Base-by-base conservation (phyloP, 2,329 filamentous ascomycete species). In the Amphichorda felina region DNA sequence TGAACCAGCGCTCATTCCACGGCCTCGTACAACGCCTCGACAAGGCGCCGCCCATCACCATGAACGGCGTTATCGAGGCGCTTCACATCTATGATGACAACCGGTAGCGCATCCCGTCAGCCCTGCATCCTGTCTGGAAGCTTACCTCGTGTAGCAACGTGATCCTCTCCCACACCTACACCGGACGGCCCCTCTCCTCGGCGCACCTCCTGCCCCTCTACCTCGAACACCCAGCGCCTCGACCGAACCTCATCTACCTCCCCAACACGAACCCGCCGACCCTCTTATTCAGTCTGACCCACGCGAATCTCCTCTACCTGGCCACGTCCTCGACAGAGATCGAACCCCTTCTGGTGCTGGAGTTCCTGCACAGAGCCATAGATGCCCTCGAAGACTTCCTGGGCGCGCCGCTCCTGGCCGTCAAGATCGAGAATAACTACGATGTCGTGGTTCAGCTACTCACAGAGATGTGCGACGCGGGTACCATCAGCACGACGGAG, bases 61-160 rank as follows among this genome's bases (percentile, higher is more conserved):
- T 88, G 82, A 84, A 74, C 64, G 78, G 85, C 64, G 77, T 83
- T 54, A 83, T 98, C 54, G 89, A 96, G 68, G 91, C 89, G 55
- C 70, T 98, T 52, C 89, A 96, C 67, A 87, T 98, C 56, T 95
- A 83, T 60, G 88, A 96, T 73, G 88, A 95, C 67, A 78, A 88
- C 63, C 86, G 88, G 88, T 94, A 65, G 52, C 6, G 10, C 6
- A 24, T 10, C 6, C 21, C 21, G 6, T 10, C 6, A 10, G 21
- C 21, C 6, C 21, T 24, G 10, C 13, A 29, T 29, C 6, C 21
- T 24, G 15, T n/a, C 15, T 13, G n/a, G 15, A 29, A 7, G 27
- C 54, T 57, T 38, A 49, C 42, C 26, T n/a, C n/a, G 17, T 34
- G 28, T 46, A 94, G 88, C 61, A 81, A 75, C 50, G 76, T 82